Evolutionary conservation across 2,329 filamentous ascomycete species (phyloP), one percentile per base, ranked within the genome.

Genomic region (Penicillium sp.): DNA sequence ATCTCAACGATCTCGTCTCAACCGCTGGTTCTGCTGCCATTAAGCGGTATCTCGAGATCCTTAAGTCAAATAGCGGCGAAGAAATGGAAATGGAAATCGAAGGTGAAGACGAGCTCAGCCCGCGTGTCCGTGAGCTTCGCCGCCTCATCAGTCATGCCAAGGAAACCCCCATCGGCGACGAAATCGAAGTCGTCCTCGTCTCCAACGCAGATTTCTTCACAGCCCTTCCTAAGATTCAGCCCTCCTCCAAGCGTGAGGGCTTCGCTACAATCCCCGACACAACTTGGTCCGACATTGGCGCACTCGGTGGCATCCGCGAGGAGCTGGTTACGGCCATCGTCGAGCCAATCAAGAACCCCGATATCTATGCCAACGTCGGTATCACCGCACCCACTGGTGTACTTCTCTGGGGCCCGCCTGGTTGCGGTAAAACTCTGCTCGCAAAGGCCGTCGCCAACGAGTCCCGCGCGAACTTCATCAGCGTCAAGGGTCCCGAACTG

Each of bases 391-490:
- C 91, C 0, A 89, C 90, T 0, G 94, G 94, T 14, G 91, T 97
- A 3, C 81, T 99, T 0, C 89, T 99, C 51, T 99, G 93, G 91
- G 94, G 94, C 0, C 94, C 94, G 1, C 94, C 94, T 0, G 94
- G 94, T 7, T 99, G 94, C 72, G 94, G 94, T 65, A 99, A 99
- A 73, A 99, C 94, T 0, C 82, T 99, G 1, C 85, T 99, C 1
- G 94, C 94, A 16, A 97, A 97, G 75, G 94, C 94, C 3, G 91
- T 97, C 4, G 94, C 94, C 51, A 96, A 96, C 71, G 91, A 96
- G 70, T 92, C 89, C 7, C 91, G 93, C 71, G 94, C 94, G 44
- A 97, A 96, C 74, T 99, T 99, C 78, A 99, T 99, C 74, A 91
- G 91, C 48, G 91, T 99, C 74, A 97, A 97, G 74, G 94, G 94